These are phyloP conservation scores for Diversispora epigaea DNA, from an alignment of 192 early-diverging fungal genomes.

Conservation along the genomic window DNA sequence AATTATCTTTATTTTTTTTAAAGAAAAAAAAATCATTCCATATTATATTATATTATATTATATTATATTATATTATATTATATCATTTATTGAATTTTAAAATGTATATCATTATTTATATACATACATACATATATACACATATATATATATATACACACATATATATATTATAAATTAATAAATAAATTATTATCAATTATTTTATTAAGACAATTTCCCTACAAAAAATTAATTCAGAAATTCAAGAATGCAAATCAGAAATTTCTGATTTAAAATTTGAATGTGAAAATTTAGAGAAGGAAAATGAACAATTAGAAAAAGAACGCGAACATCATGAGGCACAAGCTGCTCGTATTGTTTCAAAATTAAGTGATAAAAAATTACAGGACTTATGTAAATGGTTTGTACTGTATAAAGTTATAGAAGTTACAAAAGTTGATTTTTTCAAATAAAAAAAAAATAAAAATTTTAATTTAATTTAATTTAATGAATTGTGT, in stretches of 20 bases:
- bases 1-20: background rate
- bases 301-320: background rate
- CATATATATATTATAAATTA: no score
- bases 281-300: slow-evolving; percentile 11
- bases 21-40: background rate
- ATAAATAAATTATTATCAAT: background rate
- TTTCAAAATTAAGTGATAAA: background rate
- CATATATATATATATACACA: no score
- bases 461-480: background rate
- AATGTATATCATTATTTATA: no score
- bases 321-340: slow-evolving; percentile 19
- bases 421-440: background rate
- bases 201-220: background rate
- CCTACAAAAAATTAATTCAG: background rate
- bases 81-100: no score
- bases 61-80: no score
- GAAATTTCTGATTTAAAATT: background rate
- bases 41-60: background rate
- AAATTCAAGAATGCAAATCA: slow-evolving; percentile 1
- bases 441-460: no score
- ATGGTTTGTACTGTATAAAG: background rate
- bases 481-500: background rate
- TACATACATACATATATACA: no score
- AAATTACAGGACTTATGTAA: background rate
- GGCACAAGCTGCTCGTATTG: background rate